These are phyloP conservation scores for Corynespora cassiicola DNA, from an alignment of 2,329 filamentous ascomycete species.

Conservation along the genomic window DNA sequence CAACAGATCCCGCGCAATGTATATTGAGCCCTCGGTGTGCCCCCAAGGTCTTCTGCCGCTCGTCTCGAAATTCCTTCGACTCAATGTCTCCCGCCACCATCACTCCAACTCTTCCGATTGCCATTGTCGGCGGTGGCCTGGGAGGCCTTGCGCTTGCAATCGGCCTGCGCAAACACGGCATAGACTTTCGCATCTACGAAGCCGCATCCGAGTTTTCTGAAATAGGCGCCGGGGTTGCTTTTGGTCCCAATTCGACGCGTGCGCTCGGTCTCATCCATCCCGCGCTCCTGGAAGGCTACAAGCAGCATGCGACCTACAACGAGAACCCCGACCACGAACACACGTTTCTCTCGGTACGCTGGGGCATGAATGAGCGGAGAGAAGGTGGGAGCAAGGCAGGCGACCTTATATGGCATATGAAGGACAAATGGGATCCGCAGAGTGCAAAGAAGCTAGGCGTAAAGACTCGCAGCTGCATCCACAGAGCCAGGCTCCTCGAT, in stretches of 20 bases:
- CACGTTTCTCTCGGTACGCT: conserved; percentile 22
- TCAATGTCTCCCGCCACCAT: too few species aligned
- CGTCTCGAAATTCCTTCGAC: too few species aligned
- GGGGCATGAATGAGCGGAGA: conserved; percentile 21
- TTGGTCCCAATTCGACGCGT: conserved; percentile 30
- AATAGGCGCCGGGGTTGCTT: conserved; percentile 37
- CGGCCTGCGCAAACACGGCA: conserved; percentile 27
- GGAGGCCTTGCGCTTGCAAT: conserved; percentile 36
- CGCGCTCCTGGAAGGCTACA: conserved; percentile 26
- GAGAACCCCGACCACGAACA: conserved; percentile 13
- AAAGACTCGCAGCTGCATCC: conserved; percentile 25
- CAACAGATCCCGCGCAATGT: too few species aligned
- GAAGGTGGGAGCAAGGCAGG: conserved; percentile 17
- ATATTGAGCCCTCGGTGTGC: too few species aligned
- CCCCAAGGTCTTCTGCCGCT: too few species aligned
- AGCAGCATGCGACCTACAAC: conserved; percentile 32
- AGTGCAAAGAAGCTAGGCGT: conserved; percentile 11
- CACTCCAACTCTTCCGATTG: conserved; percentile 28
- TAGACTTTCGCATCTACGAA: conserved; percentile 36
- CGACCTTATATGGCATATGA: conserved; percentile 22
- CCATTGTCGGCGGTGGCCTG: conserved; percentile 37
- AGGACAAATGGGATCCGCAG: conserved; percentile 14
- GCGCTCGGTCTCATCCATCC: conserved; percentile 30
- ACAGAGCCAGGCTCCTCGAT: conserved; percentile 29
- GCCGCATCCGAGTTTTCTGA: conserved; percentile 27